These are phyloP conservation scores for Pseudogymnoascus sp. DNA, from an alignment of 2,329 filamentous ascomycete genomes.

Conservation along the genomic window DNA sequence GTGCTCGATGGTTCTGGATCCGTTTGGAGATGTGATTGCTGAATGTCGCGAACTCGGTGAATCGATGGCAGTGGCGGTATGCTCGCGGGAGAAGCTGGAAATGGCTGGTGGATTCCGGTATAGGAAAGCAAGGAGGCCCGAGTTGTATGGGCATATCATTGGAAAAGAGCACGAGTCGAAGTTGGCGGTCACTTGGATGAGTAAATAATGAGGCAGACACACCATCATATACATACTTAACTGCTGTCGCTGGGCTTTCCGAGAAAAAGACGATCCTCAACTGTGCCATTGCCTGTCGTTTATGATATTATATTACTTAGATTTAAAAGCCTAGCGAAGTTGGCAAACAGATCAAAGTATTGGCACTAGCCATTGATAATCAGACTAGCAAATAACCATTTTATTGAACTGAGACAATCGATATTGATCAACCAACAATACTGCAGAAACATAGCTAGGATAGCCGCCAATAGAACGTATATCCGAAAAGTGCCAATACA, in stretches of 20 bases:
- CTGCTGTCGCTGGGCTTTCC: no score
- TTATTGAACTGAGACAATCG: not conserved
- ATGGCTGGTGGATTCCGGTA: constrained; percentile 12
- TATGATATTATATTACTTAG: not conserved
- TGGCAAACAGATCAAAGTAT: not conserved
- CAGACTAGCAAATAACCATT: no score
- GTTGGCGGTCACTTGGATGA: constrained; percentile 14
- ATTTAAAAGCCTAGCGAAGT: not conserved
- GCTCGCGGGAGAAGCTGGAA: constrained; percentile 11
- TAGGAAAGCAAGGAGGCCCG: constrained; percentile 12
- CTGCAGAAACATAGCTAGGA: not conserved
- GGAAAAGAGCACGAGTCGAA: constrained; percentile 8
- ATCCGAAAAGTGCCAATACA: not conserved
- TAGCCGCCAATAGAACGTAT: not conserved
- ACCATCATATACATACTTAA: not conserved
- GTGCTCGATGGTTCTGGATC: constrained; percentile 16
- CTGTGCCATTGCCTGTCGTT: not conserved
- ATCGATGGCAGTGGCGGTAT: constrained; percentile 11
- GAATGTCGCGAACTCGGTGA: constrained; percentile 14
- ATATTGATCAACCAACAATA: not conserved
- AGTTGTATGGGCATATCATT: constrained; percentile 14
- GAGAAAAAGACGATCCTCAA: not conserved
- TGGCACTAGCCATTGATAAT: no score
- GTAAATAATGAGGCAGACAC: constrained; percentile 9
- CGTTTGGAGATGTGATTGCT: constrained; percentile 15